Base-by-base conservation (phyloP, 257 asterid genomes). In the Capsicum pubescens region DNA sequence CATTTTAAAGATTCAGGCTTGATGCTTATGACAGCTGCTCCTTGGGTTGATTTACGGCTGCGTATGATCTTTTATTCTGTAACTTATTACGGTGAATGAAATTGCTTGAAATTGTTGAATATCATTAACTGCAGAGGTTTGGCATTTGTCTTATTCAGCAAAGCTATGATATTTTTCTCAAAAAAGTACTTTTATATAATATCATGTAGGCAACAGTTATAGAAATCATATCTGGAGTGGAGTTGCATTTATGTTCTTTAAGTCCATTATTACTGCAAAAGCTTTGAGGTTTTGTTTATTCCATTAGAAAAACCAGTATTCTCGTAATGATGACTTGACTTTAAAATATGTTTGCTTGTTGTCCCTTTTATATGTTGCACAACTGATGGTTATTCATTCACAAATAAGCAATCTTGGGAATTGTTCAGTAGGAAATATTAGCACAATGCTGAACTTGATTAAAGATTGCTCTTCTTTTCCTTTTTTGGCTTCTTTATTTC, bases 391-490 rank as follows among this genome's bases (percentile, higher is more conserved):
- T 74, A 6, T 48, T 50, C 44, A 21, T 76, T 21, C 60, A 26
- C 63, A 76, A 50, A 74, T 50, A 74, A 19, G 36, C 60, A 54
- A 76, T 61, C 46, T 21, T 76, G 63, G 63, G 8, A 52, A 26
- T 13, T 50, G 15, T 52, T 14, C 21, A 13, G 3, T 42, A n/a
- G 69, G 59, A 60, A 56, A 61, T 42, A 10, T 61, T 61, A 56
- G 39, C 54, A 16, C 36, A 50, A 82, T 82, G 17, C 17, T 71
- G 70, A 83, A 83, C 64, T 55, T 83, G 85, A 70, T 71, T 67
- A n/a, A 54, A 36, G 60, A 70, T 6, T 57, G 56, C 67, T 19
- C 26, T 44, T 39, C 44, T 39, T 39, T 66, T 7, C 56, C 32
- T 50, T 52, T 52, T 61, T 61, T 5, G 2, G 44, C 44, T 8